Evolutionary conservation across 2,329 filamentous ascomycete genomes (phyloP), one percentile per base, ranked within the genome.

Genomic region (Pseudocercospora macadamiae): DNA sequence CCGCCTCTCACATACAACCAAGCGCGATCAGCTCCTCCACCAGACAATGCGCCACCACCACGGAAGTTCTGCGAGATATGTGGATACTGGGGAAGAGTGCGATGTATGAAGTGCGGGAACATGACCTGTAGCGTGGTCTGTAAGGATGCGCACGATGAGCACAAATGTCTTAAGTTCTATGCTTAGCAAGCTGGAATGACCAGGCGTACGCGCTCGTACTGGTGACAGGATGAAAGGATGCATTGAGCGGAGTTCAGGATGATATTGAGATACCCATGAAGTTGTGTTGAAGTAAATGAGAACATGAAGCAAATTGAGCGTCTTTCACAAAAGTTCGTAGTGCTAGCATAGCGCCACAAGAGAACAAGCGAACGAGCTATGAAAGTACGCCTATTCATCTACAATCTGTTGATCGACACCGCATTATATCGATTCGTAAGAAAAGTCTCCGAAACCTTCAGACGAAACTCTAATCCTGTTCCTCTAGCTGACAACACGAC

Each of bases 91-190:
- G 90, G 89, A 2, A 79, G 86, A 37, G 86, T 91, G 45, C 83
- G 82, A 73, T 93, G 90, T 76, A 83, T 87, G 73, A 90, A 89
- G 77, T 93, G 90, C 75, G 89, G 89, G n/a, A 84, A 83, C 45
- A 81, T 87, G 67, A 86, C 90, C n/a, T 93, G 90, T 72, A 89
- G 89, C 36, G 74, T 93, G 65, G 87, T 90, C 59, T 93, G 90
- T 68, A 80, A 91, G 67, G 85, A 86, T 69, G 80, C 83, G 62
- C 90, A 93, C 73, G 82, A 86, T 54, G 88, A 90, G 73, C 89
- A 89, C 66, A 88, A 87, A 66, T 82, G 90, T 62, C 83, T 85
- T 58, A 79, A 87, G 68, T 74, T 75, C 57, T 75, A 74, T 60
- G 72, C 70, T 54, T 74, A 59, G 56, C 42, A 54, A 47, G 56